Conservation (phyloP, 192 early-diverging fungal genomes). For the Backusella tuberculispora region DNA sequence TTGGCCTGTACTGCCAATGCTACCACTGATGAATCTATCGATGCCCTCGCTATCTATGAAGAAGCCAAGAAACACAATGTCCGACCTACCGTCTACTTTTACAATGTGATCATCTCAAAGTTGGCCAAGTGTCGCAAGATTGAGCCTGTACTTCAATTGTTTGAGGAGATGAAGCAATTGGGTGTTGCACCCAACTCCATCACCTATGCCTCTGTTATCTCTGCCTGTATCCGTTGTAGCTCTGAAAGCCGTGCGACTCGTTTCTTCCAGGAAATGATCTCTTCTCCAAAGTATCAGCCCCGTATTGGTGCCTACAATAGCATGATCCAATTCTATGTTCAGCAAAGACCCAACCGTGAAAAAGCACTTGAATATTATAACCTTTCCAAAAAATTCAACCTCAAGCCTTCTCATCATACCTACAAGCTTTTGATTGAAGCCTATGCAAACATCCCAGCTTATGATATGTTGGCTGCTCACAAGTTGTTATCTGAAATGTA, state of each 20-base stretch:
- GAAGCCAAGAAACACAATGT: slow-evolving; percentile 56
- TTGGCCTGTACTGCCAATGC: slow-evolving; percentile 47
- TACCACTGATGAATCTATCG: slow-evolving; percentile 50
- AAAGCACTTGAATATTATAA: slow-evolving; percentile 54
- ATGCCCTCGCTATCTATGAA: slow-evolving; percentile 54
- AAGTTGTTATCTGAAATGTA: slow-evolving; percentile 50
- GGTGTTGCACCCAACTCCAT: slow-evolving; percentile 57
- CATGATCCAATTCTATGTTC: slow-evolving; percentile 64
- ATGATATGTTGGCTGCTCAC: slow-evolving; percentile 56
- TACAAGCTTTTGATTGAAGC: slow-evolving; percentile 59
- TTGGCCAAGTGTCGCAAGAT: slow-evolving; percentile 57
- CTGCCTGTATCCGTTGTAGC: slow-evolving; percentile 56
- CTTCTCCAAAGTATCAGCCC: slow-evolving; percentile 48
- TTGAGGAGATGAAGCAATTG: slow-evolving; percentile 55
- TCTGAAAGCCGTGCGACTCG: slow-evolving; percentile 49
- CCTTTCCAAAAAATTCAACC: slow-evolving; percentile 35
- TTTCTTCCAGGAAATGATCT: slow-evolving; percentile 54
- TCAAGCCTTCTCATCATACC: slow-evolving; percentile 56
- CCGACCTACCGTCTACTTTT: slow-evolving; percentile 57
- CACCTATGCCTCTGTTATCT: slow-evolving; percentile 60
- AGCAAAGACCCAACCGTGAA: slow-evolving; percentile 51
- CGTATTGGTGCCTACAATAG: slow-evolving; percentile 59
- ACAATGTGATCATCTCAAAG: slow-evolving; percentile 62
- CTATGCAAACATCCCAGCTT: slow-evolving; percentile 58
- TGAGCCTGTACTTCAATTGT: slow-evolving; percentile 51